A percentile compares a stretch with the other conserved stretches of the same genome.
These are phyloP conservation scores for Hanseniaspora meyeri DNA, from an alignment of 805 yeast genomes.

Conservation along the genomic window DNA sequence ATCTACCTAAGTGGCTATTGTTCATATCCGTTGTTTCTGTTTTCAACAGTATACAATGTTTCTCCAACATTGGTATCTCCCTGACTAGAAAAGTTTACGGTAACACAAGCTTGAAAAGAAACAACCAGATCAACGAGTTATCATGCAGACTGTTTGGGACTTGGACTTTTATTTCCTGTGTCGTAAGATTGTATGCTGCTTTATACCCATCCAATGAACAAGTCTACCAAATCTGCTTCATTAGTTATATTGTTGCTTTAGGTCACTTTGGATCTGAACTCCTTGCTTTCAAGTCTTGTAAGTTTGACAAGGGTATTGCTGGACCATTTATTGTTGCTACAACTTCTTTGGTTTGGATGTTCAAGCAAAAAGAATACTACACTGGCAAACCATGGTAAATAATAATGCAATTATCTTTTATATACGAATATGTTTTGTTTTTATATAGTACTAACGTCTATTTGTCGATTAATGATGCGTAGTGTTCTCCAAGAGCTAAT, in stretches of 20 bases:
- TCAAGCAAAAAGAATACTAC: constrained; percentile 53
- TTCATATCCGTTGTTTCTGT: constrained; percentile 81
- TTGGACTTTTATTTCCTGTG: constrained; percentile 82
- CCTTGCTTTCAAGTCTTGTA: constrained; percentile 65
- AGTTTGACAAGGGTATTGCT: constrained; percentile 71
- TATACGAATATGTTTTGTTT: background rate
- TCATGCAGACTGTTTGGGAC: constrained; percentile 98
- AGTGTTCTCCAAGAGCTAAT: constrained; percentile 89
- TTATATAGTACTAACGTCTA: background rate
- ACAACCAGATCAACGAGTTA: constrained; percentile 48
- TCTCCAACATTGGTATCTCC: constrained; percentile 51
- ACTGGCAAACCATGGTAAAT: constrained; percentile 25
- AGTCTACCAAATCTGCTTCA: constrained; percentile 65
- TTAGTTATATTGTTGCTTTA: constrained; percentile 72
- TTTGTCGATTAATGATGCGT: constrained; percentile 57
- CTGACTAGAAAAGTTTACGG: constrained; percentile 75
- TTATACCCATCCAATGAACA: constrained; percentile 56
- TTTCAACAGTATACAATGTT: constrained; percentile 82
- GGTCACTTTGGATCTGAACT: constrained; percentile 76
- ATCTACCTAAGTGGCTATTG: constrained; percentile 64
- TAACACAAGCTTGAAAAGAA: constrained; percentile 28
- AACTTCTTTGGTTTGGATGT: constrained; percentile 71
- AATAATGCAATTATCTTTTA: background rate
- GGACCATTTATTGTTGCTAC: constrained; percentile 83
- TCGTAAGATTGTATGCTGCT: constrained; percentile 80